Base-by-base conservation (phyloP, 768 basidiomycete genomes). In the Mycena chlorophos region DNA sequence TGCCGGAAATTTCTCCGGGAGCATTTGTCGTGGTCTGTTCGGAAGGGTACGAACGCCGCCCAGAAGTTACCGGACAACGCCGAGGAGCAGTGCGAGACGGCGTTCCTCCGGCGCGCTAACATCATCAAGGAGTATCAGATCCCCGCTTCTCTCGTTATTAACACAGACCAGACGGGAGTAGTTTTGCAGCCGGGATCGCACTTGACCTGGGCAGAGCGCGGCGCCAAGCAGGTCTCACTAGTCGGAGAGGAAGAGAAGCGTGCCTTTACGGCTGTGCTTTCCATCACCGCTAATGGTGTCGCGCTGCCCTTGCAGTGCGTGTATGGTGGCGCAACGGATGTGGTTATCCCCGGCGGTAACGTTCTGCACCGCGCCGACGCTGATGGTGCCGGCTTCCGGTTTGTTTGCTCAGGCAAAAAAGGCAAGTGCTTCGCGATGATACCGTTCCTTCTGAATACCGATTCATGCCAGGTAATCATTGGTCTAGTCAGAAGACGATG, bases 241-340 rank as follows among this genome's bases (percentile, higher is more conserved):
- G 34, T 50, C 14, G 57, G 57, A 1, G 56, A 51, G 20, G 55
- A 56, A 20, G 58, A 60, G 28, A 60, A 73, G 54, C 52, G 66
- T 0, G 72, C 72, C 17, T 70, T 73, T 58, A 73, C 72, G 1
- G 30, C 73, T 1, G 22, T 68, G 19, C 63, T 69, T n/a, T 60
- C 57, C 5, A 57, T 71, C 2, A 66, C 68, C 0, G 51, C 43
- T 17, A 49, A 49, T 6, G 70, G 72, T 17, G 54, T 56, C 0
- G 20, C 60, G 1, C 59, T 73, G 8, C 73, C 69, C 6, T 63
- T 70, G 29, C 72, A 73, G 51, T 63, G 66, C 1, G 66, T 73
- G 14, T 71, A 64, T 47, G 26, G 45, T 3, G 72, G 72, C 8
- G 51, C 60, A 22, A 50, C 60, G 1, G 45, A 12, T 14, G 25